These are phyloP conservation scores for Tuber umbilicatum DNA, from an alignment of 495 filamentous ascomycete species.

Conservation along the genomic window DNA sequence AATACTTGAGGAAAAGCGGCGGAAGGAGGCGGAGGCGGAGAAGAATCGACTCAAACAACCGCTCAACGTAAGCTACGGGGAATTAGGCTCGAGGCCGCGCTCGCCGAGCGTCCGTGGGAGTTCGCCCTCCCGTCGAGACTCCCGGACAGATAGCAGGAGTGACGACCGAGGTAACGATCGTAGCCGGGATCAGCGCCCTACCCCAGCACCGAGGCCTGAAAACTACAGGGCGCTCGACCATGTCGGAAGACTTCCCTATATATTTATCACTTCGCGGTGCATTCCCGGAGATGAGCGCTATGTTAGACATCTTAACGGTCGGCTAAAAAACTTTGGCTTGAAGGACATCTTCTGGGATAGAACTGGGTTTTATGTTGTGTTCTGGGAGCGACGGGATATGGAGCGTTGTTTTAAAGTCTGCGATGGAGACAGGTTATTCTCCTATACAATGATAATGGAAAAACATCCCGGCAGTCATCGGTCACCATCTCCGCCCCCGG, in stretches of 20 bases:
- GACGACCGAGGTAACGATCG: slow-evolving; percentile 20
- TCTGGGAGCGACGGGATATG: slow-evolving; percentile 74
- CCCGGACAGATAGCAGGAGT: slow-evolving; percentile 6
- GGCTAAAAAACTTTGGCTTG: slow-evolving; percentile 69
- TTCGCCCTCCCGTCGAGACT: slow-evolving; percentile 43
- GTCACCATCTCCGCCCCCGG: slow-evolving; percentile 40
- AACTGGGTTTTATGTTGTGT: slow-evolving; percentile 84
- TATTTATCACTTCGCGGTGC: slow-evolving; percentile 79
- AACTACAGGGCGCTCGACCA: slow-evolving; percentile 48
- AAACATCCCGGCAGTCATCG: slow-evolving; percentile 57
- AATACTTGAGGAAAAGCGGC: slow-evolving; percentile 58
- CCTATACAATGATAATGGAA: slow-evolving; percentile 88
- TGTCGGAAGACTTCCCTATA: slow-evolving; percentile 79
- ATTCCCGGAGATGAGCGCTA: slow-evolving; percentile 84
- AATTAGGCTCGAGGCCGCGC: slow-evolving; percentile 20
- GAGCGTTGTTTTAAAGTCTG: slow-evolving; percentile 65
- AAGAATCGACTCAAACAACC: slow-evolving; percentile 36
- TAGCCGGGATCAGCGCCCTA: slow-evolving; percentile 32
- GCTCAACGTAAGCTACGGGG: slow-evolving; percentile 13
- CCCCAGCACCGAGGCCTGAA: slow-evolving; percentile 30
- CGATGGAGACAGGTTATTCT: slow-evolving; percentile 75
- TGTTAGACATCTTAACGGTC: slow-evolving; percentile 76
- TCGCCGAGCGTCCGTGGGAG: slow-evolving; percentile 28
- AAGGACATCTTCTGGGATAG: slow-evolving; percentile 72
- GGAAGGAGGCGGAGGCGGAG: slow-evolving; percentile 48